Percentiles rank a stretch among this genome's conserved stretches.
Evolutionary conservation across 257 asterid genomes (phyloP).

Genomic region (Datura wrightii): DNA sequence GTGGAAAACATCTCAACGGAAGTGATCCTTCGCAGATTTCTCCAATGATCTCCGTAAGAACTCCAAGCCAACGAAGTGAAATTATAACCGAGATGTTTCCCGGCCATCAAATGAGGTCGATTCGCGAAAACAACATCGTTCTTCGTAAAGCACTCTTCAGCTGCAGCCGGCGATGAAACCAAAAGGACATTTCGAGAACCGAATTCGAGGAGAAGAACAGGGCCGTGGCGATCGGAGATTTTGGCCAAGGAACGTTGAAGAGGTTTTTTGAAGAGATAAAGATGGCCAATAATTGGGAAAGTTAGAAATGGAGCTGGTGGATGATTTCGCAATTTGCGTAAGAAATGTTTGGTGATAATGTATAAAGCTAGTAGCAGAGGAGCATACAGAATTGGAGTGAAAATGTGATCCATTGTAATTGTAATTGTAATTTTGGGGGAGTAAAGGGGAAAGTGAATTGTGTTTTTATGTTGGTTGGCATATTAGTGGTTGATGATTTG

Average conservation of each 20-base stretch:
- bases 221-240: slow-evolving; percentile 59
- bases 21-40: slow-evolving; percentile 59
- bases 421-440: background rate
- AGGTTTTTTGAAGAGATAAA: slow-evolving; percentile 62
- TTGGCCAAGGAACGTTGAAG: slow-evolving; percentile 57
- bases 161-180: slow-evolving; percentile 70
- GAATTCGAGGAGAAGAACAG: slow-evolving; percentile 58
- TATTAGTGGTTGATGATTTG: background rate
- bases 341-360: slow-evolving; percentile 51
- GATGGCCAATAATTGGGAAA: slow-evolving; percentile 71
- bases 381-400: slow-evolving; percentile 30
- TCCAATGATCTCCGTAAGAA: slow-evolving; percentile 70
- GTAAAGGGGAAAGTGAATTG: background rate
- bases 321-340: slow-evolving; percentile 44
- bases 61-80: slow-evolving; percentile 59
- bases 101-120: slow-evolving; percentile 62
- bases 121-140: slow-evolving; percentile 65
- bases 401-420: background rate
- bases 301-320: slow-evolving; percentile 65
- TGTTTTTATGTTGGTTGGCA: background rate
- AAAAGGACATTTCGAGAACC: slow-evolving; percentile 73
- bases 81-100: slow-evolving; percentile 57
- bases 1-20: slow-evolving; percentile 60
- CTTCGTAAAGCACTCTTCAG: slow-evolving; percentile 66
- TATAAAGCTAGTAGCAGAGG: slow-evolving; percentile 46